A percentile compares a stretch with the other conserved stretches of the same genome.
These are phyloP conservation scores for Parafenestella ontariensis DNA, from an alignment of 2,329 filamentous ascomycete species.

Conservation along the genomic window DNA sequence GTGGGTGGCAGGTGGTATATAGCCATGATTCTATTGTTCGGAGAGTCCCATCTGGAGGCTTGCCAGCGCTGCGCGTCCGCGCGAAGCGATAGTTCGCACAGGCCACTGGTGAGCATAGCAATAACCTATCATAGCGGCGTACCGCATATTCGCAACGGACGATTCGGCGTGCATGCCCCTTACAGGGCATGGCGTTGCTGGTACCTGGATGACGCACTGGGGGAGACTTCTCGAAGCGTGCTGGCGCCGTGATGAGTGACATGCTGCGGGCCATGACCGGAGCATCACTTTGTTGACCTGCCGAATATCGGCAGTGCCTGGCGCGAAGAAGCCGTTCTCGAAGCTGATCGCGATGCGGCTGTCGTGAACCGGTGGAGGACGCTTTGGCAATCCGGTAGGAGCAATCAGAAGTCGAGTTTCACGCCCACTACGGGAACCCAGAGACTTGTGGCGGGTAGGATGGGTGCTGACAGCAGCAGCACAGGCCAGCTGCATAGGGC, in stretches of 20 bases:
- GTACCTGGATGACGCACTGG: constrained; percentile 46
- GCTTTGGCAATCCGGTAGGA: background rate
- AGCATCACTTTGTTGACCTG: background rate
- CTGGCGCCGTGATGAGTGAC: constrained; percentile 22
- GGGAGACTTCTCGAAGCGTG: constrained; percentile 15
- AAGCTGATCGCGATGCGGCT: background rate
- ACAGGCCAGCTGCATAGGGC: constrained; percentile 13
- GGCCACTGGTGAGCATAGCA: constrained; percentile 13
- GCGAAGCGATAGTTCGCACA: constrained; percentile 25
- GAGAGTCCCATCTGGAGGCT: constrained; percentile 3
- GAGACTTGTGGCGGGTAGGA: constrained; percentile 18
- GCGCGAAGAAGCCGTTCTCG: background rate
- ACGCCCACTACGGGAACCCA: constrained; percentile 2
- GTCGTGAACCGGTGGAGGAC: constrained; percentile 9
- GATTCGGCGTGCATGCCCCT: constrained; percentile 27
- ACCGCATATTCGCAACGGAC: constrained; percentile 24
- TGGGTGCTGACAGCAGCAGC: constrained; percentile 24
- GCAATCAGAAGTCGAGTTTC: constrained; percentile 4
- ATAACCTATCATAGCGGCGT: constrained; percentile 32
- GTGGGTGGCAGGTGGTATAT: background rate
- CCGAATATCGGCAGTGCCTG: constrained; percentile 15
- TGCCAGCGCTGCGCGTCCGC: constrained; percentile 13
- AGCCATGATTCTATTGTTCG: background rate
- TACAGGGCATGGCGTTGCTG: constrained; percentile 37
- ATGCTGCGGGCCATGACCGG: constrained; percentile 15